Conservation (phyloP, 768 basidiomycete species). For the Boletus sp. region DNA sequence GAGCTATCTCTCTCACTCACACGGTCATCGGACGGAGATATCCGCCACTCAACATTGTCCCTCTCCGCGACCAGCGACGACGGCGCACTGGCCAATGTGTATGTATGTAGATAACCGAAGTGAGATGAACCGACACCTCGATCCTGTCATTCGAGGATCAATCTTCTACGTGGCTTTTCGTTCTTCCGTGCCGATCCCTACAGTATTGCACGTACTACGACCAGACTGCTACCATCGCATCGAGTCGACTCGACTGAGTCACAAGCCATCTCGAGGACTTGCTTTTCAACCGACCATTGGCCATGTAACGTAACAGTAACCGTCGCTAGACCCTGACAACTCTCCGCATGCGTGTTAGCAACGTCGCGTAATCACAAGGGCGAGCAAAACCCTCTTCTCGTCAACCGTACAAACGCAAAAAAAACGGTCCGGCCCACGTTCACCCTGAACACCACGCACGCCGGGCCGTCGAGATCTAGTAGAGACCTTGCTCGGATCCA, state of each 20-base stretch:
- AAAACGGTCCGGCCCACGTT: neutral
- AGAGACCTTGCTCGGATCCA: neutral
- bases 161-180: no score
- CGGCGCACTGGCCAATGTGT: neutral
- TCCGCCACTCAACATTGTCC: conserved; percentile 1
- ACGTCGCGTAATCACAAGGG: no score
- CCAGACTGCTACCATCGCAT: no score
- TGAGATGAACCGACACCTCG: no score
- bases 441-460: neutral
- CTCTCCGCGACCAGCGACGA: neutral
- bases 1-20: neutral
- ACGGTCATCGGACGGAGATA: conserved; percentile 16
- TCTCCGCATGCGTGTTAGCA: neutral
- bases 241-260: no score
- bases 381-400: no score
- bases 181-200: no score
- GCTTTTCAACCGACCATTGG: neutral
- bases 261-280: neutral
- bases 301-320: neutral
- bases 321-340: neutral
- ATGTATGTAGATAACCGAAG: no score
- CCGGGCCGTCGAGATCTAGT: no score
- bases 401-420: neutral
- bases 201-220: no score
- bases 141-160: no score